Conservation (phyloP, 441 rosid species). For the Pelargonium australe region DNA sequence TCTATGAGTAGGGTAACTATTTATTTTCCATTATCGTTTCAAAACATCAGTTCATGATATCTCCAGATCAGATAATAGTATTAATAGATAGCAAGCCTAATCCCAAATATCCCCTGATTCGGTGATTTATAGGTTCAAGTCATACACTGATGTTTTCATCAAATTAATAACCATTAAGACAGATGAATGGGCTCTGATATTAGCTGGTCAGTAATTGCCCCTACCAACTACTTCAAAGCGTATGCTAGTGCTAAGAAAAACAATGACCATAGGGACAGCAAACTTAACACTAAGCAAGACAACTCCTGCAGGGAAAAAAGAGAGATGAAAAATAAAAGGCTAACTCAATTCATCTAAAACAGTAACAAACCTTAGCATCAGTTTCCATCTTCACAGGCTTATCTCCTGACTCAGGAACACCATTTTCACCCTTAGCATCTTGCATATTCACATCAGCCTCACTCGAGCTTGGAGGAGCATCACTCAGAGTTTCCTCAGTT, state of each 20-base stretch:
- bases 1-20: too few species aligned
- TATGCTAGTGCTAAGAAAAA: neutral
- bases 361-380: conserved; percentile 50
- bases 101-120: neutral
- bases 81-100: neutral
- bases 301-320: neutral
- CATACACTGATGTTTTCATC: neutral
- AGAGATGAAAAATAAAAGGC: neutral
- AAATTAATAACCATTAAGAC: too few species aligned
- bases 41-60: too few species aligned
- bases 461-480: conserved; percentile 39
- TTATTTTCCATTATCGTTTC: too few species aligned
- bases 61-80: too few species aligned
- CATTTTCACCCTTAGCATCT: conserved; percentile 68
- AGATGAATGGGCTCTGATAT: too few species aligned
- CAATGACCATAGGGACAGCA: neutral
- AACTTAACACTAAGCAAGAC: neutral
- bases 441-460: conserved; percentile 74
- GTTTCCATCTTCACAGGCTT: conserved; percentile 82
- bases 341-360: neutral
- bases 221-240: too few species aligned
- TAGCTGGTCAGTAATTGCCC: too few species aligned
- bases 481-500: conserved; percentile 48
- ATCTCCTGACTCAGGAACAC: conserved; percentile 60
- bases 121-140: neutral